Evolutionary conservation across 495 filamentous ascomycete genomes (phyloP), one percentile per base, ranked within the genome.

Genomic region (Aspergillus cristatus): DNA sequence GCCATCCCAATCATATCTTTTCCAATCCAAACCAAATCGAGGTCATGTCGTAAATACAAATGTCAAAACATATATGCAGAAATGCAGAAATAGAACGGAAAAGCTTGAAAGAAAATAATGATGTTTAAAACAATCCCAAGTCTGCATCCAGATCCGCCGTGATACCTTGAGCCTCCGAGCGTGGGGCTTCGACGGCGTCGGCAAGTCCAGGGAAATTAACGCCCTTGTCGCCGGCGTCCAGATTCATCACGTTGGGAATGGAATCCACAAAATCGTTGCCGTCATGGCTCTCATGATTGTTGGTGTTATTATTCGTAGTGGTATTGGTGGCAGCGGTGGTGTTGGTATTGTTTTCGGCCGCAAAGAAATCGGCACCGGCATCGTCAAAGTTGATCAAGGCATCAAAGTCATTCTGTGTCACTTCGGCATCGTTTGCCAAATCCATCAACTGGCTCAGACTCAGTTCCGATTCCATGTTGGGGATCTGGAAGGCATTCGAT

Each of bases 331-430:
- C 47, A 5, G 32, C 41, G 13, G 16, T 35, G 12, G 39, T n/a
- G 18, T 43, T 38, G 11, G 3, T 30, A 30, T 45, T 34, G 1
- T 63, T 56, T 5, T 67, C 61, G 11, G 53, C 46, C 11, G 47
- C 42, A 13, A 68, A 60, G 30, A 64, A 51, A 7, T 68, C 66
- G n/a, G 52, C 56, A 0, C 54, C 55, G 8, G 58, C 51, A 30
- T 68, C 63, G 15, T 70, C 67, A 31, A 68, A 68, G 37, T 70
- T 70, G 45, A 70, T 66, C 34, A 70, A 35, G 1, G 64, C 65
- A 34, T 70, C 67, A 31, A 70, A 70, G 34, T 70, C 67, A 28
- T 70, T 68, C 33, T 68, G 65, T 1, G 61, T 68, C n/a, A 68
- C 63, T 37, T 70, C 67, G 12, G 63, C 67, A 37, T 68, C 62